phyloP scores from a whole-genome alignment of 768 basidiomycete genomes.

The Imleria badia region DNA sequence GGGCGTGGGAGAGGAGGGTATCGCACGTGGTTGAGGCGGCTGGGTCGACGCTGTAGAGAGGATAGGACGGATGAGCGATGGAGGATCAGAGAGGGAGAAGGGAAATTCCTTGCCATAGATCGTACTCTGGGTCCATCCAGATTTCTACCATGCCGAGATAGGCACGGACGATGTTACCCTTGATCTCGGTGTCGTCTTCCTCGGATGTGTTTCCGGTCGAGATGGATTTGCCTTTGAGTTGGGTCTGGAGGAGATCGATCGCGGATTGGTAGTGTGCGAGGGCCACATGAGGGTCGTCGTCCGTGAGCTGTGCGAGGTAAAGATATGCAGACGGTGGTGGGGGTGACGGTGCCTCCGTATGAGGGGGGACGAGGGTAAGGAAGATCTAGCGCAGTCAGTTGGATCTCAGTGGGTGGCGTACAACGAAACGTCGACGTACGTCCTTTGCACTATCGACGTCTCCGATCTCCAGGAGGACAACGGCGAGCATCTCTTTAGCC shows the following conservation, averaged over 20 bases:
- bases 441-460: conserved; percentile 69
- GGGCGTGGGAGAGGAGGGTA: conserved; percentile 66
- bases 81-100: background rate
- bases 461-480: conserved; percentile 76
- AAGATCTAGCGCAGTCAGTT: conserved; percentile 52
- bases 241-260: conserved; percentile 62
- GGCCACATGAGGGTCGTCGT: conserved; percentile 72
- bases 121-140: conserved; percentile 91
- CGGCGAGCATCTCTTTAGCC: conserved; percentile 79
- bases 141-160: conserved; percentile 90
- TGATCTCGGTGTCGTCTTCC: conserved; percentile 48
- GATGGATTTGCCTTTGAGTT: conserved; percentile 74
- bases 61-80: background rate
- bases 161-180: conserved; percentile 70
- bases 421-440: conserved; percentile 40
- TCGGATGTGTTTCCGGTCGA: conserved; percentile 35
- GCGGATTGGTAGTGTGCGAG: conserved; percentile 80
- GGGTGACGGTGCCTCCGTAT: conserved; percentile 54
- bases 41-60: conserved; percentile 70
- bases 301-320: conserved; percentile 84
- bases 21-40: conserved; percentile 83
- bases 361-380: conserved; percentile 55
- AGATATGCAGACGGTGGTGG: conserved; percentile 79
- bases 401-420: background rate
- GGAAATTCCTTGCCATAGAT: conserved; percentile 72